A percentile compares a stretch with the other conserved stretches of the same genome.
Evolutionary conservation across 2,329 filamentous ascomycete genomes (phyloP).

Genomic region (Verticillium alfalfae): DNA sequence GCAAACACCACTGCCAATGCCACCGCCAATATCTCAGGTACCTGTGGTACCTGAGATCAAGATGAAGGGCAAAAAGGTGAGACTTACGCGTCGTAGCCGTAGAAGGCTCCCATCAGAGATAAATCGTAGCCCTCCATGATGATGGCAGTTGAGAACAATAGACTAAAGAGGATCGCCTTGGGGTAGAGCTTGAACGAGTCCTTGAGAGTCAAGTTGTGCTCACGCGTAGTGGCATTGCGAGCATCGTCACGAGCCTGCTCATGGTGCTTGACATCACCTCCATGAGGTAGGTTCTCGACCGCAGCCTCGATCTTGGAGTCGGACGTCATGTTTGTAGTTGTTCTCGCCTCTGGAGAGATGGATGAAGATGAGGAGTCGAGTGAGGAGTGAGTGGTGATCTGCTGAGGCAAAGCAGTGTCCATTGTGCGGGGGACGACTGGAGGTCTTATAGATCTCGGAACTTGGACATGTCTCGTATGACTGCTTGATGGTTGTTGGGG

Average conservation of each 20-base stretch:
- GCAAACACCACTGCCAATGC: too few species aligned
- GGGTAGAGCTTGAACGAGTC: slow-evolving; percentile 35
- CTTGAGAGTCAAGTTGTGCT: slow-evolving; percentile 34
- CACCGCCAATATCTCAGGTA: too few species aligned
- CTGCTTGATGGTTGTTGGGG: background rate
- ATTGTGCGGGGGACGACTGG: background rate
- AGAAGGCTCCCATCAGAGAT: slow-evolving; percentile 42
- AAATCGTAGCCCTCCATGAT: slow-evolving; percentile 50
- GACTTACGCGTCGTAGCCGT: slow-evolving; percentile 12
- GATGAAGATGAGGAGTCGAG: background rate
- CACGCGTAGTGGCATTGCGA: slow-evolving; percentile 30
- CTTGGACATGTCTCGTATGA: background rate
- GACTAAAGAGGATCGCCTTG: slow-evolving; percentile 41
- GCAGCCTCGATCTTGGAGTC: background rate
- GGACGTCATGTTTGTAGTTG: background rate
- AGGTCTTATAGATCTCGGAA: background rate
- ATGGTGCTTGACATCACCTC: background rate
- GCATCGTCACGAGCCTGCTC: slow-evolving; percentile 21
- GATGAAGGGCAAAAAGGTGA: too few species aligned
- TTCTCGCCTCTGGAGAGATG: background rate
- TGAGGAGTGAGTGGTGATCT: background rate
- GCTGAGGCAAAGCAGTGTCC: background rate
- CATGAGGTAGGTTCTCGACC: background rate
- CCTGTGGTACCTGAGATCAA: too few species aligned
- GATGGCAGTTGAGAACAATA: slow-evolving; percentile 36